Conservation (phyloP, 78 protist species). For the Dictyostelium discoideum region DNA sequence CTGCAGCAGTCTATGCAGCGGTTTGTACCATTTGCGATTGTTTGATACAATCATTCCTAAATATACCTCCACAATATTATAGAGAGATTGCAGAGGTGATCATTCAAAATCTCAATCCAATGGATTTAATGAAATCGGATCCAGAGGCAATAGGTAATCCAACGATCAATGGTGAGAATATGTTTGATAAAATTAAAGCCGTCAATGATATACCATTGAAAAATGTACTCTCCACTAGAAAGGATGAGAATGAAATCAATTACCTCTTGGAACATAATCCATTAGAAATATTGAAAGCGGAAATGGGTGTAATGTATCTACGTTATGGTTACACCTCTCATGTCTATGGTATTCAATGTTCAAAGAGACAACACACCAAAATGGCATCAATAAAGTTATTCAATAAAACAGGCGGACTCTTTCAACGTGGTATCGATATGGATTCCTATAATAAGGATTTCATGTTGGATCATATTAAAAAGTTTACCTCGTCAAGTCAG, state of each 20-base stretch:
- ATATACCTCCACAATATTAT: slow-evolving; percentile 5
- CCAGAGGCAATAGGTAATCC: neutral
- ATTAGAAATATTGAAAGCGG: slow-evolving; percentile 38
- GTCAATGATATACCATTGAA: neutral
- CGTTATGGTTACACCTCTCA: slow-evolving; percentile 73
- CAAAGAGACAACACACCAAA: slow-evolving; percentile 57
- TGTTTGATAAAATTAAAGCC: neutral
- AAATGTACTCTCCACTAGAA: neutral
- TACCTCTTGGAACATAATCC: slow-evolving; percentile 46
- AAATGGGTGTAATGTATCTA: slow-evolving; percentile 61
- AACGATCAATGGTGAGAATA: neutral
- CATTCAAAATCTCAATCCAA: slow-evolving; percentile 25
- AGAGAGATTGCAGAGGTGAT: slow-evolving; percentile 51
- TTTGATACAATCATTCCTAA: slow-evolving; percentile 26
- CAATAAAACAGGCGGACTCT: slow-evolving; percentile 40
- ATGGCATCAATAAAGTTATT: slow-evolving; percentile 63
- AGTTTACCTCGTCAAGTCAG: slow-evolving; percentile 52
- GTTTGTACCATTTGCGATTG: slow-evolving; percentile 40
- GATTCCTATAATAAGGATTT: slow-evolving; percentile 57
- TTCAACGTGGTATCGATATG: slow-evolving; percentile 66
- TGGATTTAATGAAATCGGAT: slow-evolving; percentile 17
- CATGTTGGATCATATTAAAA: slow-evolving; percentile 54
- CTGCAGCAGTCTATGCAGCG: slow-evolving; percentile 61
- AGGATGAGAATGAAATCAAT: slow-evolving; percentile 47
- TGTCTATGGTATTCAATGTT: slow-evolving; percentile 68